A percentile compares a stretch with the other conserved stretches of the same genome.
Evolutionary conservation across 2,329 filamentous ascomycete species (phyloP).

Genomic region (Ilyonectria mors-panacis): DNA sequence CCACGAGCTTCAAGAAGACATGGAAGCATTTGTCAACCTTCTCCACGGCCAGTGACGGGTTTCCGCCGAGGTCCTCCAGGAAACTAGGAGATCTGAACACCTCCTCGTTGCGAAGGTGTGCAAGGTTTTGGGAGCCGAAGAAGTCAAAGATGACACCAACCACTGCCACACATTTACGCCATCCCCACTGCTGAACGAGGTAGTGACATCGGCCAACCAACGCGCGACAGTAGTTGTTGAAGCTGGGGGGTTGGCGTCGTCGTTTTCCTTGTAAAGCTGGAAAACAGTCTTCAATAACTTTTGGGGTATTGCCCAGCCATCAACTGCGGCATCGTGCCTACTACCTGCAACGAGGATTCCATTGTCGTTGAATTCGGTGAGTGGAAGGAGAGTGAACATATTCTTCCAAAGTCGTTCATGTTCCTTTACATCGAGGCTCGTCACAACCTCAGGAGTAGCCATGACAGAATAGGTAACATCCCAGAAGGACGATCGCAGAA

Average conservation of each 20-base stretch:
- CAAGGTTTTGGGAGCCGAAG: constrained; percentile 74
- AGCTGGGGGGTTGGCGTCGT: constrained; percentile 70
- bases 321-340: constrained; percentile 51
- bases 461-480: constrained; percentile 66
- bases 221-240: constrained; percentile 76
- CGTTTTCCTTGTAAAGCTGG: constrained; percentile 69
- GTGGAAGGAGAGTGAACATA: constrained; percentile 73
- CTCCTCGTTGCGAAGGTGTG: constrained; percentile 76
- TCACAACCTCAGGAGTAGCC: constrained; percentile 51
- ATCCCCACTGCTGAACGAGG: constrained; percentile 76
- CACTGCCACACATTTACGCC: constrained; percentile 70
- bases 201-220: constrained; percentile 74
- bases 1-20: constrained; percentile 76
- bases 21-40: constrained; percentile 76
- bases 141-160: constrained; percentile 77
- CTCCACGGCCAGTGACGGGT: constrained; percentile 65
- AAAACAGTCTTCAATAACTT: constrained; percentile 71
- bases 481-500: constrained; percentile 73
- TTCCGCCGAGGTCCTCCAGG: constrained; percentile 66
- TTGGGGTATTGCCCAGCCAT: constrained; percentile 75
- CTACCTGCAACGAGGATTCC: constrained; percentile 62
- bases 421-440: constrained; percentile 58
- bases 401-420: constrained; percentile 72
- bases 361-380: constrained; percentile 70
- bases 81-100: constrained; percentile 73